Evolutionary conservation across 1,139 yeast genomes (phyloP), one percentile per base, ranked within the genome.

Genomic region (Zhuliangozyma blackwelliae): DNA sequence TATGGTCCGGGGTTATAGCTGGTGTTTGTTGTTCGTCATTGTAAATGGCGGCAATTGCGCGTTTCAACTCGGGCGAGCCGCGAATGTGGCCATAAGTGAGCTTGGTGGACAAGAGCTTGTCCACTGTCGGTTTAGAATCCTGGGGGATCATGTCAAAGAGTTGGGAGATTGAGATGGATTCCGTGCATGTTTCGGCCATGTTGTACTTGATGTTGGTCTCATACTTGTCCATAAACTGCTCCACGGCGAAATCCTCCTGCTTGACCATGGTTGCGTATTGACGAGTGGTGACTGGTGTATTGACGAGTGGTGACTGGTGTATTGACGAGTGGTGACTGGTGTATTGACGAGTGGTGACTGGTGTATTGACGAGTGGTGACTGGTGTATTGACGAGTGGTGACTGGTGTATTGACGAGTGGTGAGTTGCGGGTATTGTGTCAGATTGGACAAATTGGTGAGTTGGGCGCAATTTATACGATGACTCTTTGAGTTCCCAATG

Each of bases 141-240:
- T 40, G 43, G 10, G 57, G 61, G 5, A 60, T 49, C 26, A 71
- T 40, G 5, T 52, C 37, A 31, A 61, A 59, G 25, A 77, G 49
- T 30, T 74, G 71, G 5, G 57, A 46, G 21, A 75, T 46, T 5
- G 71, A 57, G 29, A 77, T 40, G 2, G 80, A 69, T 36, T 65
- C 63, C 44, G 73, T 69, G 50, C 82, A 77, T 1, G 81, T 72
- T 48, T 77, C 82, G 10, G 78, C 81, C 51, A 76, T 53, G 48
- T 76, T 76, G 53, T 54, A 54, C 11, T 46, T 45, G 35, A 68
- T 63, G 21, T 44, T 47, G 3, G 61, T 58, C 48, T 77, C 82
- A 55, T 72, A 66, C 34, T 54, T 55, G 50, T 76, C 79, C 80
- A 77, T 75, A 57, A 69, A 77, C 48, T 72, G 70, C 51, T 77